Percentiles rank a stretch among this genome's conserved stretches.
Conservation (phyloP, 108 stramenopile genomes). For the Tribonema minus region DNA sequence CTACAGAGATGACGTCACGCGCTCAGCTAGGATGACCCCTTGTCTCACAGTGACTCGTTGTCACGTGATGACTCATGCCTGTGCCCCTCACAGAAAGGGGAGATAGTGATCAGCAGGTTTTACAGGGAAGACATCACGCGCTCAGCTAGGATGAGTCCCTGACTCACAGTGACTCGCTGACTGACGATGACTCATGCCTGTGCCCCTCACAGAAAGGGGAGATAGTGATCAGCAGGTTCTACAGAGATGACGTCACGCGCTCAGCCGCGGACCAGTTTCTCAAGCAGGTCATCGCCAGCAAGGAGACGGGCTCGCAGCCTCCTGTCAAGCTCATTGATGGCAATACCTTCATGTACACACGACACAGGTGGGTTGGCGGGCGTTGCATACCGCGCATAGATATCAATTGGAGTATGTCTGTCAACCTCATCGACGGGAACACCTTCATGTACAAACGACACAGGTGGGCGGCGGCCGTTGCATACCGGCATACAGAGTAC, state of each 20-base stretch:
- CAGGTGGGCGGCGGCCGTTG: too few species aligned
- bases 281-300: slow-evolving; percentile 76
- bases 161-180: too few species aligned
- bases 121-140: slow-evolving; percentile 53
- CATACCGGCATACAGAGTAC: slow-evolving; percentile 87
- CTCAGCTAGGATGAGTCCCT: too few species aligned
- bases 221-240: slow-evolving; percentile 56
- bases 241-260: slow-evolving; percentile 53
- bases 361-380: slow-evolving; percentile 52
- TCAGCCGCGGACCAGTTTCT: slow-evolving; percentile 54
- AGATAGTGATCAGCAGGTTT: slow-evolving; percentile 56
- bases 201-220: slow-evolving; percentile 62
- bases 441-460: slow-evolving; percentile 93
- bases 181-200: too few species aligned
- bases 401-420: slow-evolving; percentile 82
- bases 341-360: slow-evolving; percentile 91
- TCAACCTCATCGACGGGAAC: slow-evolving; percentile 84
- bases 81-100: slow-evolving; percentile 58
- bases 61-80: too few species aligned
- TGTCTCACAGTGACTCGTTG: too few species aligned
- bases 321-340: slow-evolving; percentile 90
- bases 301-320: slow-evolving; percentile 86
- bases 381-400: slow-evolving; percentile 91
- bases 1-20: slow-evolving; percentile 29
- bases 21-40: too few species aligned